Base-by-base conservation (phyloP, 352 stramenopile genomes). In the Globisporangium paroecandrum region DNA sequence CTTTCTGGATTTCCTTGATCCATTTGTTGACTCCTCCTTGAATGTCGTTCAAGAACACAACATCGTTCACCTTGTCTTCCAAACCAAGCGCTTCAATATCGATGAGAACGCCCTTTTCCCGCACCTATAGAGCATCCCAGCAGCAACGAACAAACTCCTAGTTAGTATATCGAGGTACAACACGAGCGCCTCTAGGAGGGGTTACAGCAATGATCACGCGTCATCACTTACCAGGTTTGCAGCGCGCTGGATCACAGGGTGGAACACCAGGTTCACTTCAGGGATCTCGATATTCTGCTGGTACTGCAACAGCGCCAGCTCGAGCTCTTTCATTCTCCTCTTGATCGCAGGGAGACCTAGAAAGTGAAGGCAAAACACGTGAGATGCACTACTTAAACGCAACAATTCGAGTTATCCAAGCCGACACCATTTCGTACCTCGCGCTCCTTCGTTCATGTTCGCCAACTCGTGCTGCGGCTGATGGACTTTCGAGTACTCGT, bases 1-100 rank as follows among this genome's bases (percentile, higher is more conserved):
- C 90, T 77, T 97, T 97, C 69, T 98, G 93, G 54, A 98, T 98
- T 71, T 98, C 94, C 71, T 96, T 97, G 68, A 98, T 96, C 94
- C 94, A 98, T 60, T 94, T 92, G 76, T 95, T 97, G n/a, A 98
- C 91, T 36, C 88, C 85, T 43, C 78, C 86, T 67, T 96, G 89
- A 24, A 96, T 94, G 12, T 89, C 85, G 68, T 96, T 96, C 4
- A 96, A 68, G 66, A 95, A 96, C 0, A 77, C 72, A n/a, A 89
- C 76, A 68, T 96, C 89, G 57, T 91, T 81, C 49, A 96, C 77
- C 51, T 93, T 91, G 6, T 95, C 86, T 67, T 94, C 83, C 6
- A 96, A 64, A 0, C 85, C 88, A 1, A 96, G 74, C 10, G 83
- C 80, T 64, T 95, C 87, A 38, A 96, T 78, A 71, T 96, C 87